phyloP scores from a whole-genome alignment of 805 yeast genomes.

The Millerozyma miso region DNA sequence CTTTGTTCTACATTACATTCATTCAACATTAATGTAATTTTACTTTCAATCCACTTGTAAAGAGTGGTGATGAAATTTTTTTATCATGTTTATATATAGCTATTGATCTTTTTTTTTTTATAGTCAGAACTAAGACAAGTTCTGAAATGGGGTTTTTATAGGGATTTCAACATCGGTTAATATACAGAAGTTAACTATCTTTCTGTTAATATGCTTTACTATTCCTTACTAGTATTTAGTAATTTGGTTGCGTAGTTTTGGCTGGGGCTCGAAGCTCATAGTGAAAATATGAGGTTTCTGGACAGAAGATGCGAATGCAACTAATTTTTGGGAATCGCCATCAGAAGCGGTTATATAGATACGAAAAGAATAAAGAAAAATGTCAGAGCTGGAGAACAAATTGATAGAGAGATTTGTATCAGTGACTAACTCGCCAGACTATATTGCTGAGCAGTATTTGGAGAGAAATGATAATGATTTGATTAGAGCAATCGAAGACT shows the following conservation, averaged over 20 bases:
- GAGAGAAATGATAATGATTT: slow-evolving; percentile 33
- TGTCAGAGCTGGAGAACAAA: slow-evolving; percentile 17
- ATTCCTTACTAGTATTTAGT: no score
- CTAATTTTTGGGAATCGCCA: slow-evolving; percentile 7
- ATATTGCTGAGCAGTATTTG: slow-evolving; percentile 38
- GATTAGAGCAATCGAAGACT: slow-evolving; percentile 40
- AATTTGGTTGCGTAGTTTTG: no score
- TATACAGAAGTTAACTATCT: slow-evolving; percentile 15
- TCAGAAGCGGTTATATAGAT: slow-evolving; percentile 1
- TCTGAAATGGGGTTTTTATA: slow-evolving; percentile 32
- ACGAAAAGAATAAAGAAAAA: background rate
- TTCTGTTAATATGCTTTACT: no score
- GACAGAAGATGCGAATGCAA: background rate
- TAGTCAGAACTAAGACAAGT: slow-evolving; percentile 7
- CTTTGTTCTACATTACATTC: slow-evolving; percentile 39
- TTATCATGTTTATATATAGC: slow-evolving; percentile 8
- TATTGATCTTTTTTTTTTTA: slow-evolving; percentile 6
- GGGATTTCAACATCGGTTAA: slow-evolving; percentile 51
- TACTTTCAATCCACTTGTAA: slow-evolving; percentile 15
- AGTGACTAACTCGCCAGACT: slow-evolving; percentile 30
- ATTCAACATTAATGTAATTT: slow-evolving; percentile 49
- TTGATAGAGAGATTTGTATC: slow-evolving; percentile 31
- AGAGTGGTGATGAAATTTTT: slow-evolving; percentile 12
- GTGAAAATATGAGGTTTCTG: background rate
- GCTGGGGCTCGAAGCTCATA: background rate